Evolutionary conservation across 208 protist species (phyloP).

Genomic region (Perkinsela sp.): DNA sequence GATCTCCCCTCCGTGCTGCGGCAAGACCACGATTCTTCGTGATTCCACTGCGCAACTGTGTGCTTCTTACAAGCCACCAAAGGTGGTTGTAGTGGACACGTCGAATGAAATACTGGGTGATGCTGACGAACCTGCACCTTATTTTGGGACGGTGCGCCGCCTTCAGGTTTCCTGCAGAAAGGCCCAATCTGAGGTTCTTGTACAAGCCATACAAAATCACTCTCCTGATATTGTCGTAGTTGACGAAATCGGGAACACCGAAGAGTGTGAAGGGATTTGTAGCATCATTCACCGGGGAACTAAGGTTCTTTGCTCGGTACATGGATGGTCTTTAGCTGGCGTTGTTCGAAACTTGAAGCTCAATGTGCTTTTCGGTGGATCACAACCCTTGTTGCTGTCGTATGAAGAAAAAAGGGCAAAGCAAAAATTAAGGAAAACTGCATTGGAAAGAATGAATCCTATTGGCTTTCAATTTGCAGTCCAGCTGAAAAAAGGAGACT

Average conservation of each 20-base stretch:
- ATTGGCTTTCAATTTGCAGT: neutral
- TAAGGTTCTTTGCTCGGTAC: neutral
- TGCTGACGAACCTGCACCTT: neutral
- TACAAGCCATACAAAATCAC: neutral
- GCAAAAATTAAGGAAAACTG: neutral
- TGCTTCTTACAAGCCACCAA: neutral
- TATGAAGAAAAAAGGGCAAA: neutral
- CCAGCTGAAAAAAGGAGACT: neutral
- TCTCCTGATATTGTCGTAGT: neutral
- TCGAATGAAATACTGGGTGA: neutral
- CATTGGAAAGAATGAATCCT: neutral
- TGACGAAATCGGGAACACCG: neutral
- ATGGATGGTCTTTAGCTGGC: neutral
- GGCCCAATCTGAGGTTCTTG: neutral
- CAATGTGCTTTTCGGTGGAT: neutral
- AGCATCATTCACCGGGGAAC: neutral
- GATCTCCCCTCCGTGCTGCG: neutral
- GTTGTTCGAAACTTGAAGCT: neutral
- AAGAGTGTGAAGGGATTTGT: neutral
- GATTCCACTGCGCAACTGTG: neutral
- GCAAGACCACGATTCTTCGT: neutral
- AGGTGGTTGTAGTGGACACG: neutral
- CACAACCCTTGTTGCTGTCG: neutral
- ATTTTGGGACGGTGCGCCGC: neutral
- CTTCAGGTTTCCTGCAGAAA: neutral